Base-by-base conservation (phyloP, 805 yeast genomes). In the Ogataea naganishii region DNA sequence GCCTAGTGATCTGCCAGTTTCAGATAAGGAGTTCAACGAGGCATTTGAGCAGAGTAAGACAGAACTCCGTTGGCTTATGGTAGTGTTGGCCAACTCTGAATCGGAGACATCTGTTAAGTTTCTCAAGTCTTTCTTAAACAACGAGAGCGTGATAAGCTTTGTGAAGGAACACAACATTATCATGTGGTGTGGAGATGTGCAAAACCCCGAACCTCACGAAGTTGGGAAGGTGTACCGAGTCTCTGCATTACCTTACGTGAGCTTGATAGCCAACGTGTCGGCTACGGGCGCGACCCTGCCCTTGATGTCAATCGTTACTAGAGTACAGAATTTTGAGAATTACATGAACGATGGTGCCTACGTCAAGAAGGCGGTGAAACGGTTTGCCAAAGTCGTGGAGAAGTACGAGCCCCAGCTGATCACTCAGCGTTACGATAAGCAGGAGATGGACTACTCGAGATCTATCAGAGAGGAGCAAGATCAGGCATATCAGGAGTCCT, bases 381-480 rank as follows among this genome's bases (percentile, higher is more conserved):
- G 54, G 33, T 49, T 62, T 14, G 54, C 56, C 15, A 51, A 51
- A 30, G 64, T 69, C 7, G 53, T 75, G 10, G 68, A 62, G n/a
- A 66, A 64, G 35, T 80, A 69, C 48, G 72, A 67, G 30, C 76
- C 79, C 0, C 86, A 80, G 42, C 51, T 81, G 31, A 49, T 68
- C 1, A 57, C 70, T 5, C 80, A 77, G 30, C 61, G 80, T 36
- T 53, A 61, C 5, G 89, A 80, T 43, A 66, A 67, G 29, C 65
- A 73, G 33, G 83, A 80, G 35, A 56, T 73, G 29, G 70, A 68
- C 25, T 51, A 67, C 37, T 64, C 77, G 20, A 72, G 85, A 44
- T 56, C 68, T 18, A 55, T 81, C 13, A 66, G 73, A 39, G 67
- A 71, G 40, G 66, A 72, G 38, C 92, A 81, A 49, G 85, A 80